A percentile compares a stretch with the other conserved stretches of the same genome.
Evolutionary conservation across 306 rosid species (phyloP).

Genomic region (Lithocarpus polystachyus): DNA sequence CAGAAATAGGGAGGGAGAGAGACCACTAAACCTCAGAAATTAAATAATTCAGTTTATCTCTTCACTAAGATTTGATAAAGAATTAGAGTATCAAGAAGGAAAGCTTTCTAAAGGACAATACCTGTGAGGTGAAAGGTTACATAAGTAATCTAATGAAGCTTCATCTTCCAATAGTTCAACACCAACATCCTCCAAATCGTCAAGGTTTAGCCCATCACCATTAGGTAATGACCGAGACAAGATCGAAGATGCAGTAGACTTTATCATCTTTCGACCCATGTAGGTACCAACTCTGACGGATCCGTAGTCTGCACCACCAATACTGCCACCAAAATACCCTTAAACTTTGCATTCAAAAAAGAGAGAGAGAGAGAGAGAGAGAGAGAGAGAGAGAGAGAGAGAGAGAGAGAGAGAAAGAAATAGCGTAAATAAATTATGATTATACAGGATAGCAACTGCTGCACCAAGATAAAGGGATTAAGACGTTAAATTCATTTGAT

Average conservation of each 20-base stretch:
- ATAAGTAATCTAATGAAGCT: constrained; percentile 70
- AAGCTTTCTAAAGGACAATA: constrained; percentile 18
- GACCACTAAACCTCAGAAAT: background rate
- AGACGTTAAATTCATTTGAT: background rate
- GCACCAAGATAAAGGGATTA: background rate
- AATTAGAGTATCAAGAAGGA: background rate
- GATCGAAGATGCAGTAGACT: constrained; percentile 58
- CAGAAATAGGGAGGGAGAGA: background rate
- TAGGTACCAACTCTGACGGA: constrained; percentile 79
- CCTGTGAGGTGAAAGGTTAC: constrained; percentile 94
- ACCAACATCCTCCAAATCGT: constrained; percentile 64
- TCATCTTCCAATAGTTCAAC: constrained; percentile 69
- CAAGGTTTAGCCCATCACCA: constrained; percentile 48
- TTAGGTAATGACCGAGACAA: constrained; percentile 40
- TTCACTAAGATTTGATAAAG: background rate
- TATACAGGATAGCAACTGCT: background rate
- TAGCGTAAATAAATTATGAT: background rate
- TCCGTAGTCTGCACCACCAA: constrained; percentile 69
- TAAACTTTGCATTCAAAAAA: background rate
- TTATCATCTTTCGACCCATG: constrained; percentile 88
- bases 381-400: too few relatives aligned
- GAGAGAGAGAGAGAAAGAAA: background rate
- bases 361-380: too few relatives aligned
- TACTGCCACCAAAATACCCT: constrained; percentile 23
- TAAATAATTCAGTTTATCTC: constrained; percentile 13